Percentiles rank a stretch among this genome's conserved stretches.
Conservation (phyloP, 805 yeast species). For the Candida stauntonica region DNA sequence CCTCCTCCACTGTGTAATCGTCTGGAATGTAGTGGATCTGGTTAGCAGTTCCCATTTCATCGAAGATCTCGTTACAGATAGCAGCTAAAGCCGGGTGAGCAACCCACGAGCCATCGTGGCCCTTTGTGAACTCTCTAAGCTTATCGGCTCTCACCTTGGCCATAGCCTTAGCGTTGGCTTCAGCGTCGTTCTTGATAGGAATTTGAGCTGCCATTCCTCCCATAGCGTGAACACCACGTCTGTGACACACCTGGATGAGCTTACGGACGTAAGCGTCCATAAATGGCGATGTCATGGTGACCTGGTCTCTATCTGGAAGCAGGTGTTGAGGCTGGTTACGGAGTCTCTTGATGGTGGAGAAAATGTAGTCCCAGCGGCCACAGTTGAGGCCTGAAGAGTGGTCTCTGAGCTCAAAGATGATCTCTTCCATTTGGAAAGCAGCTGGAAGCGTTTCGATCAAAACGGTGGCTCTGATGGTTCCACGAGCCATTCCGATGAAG, state of each 20-base stretch:
- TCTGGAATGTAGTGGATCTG: conserved; percentile 52
- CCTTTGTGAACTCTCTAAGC: conserved; percentile 69
- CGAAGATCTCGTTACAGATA: conserved; percentile 67
- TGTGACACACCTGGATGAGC: conserved; percentile 69
- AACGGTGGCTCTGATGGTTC: conserved; percentile 77
- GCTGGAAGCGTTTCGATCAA: conserved; percentile 82
- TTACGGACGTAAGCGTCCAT: conserved; percentile 75
- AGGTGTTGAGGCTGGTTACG: conserved; percentile 64
- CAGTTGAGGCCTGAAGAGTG: conserved; percentile 81
- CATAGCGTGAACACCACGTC: conserved; percentile 79
- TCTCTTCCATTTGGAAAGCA: conserved; percentile 84
- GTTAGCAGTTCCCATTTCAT: conserved; percentile 80
- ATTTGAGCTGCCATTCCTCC: conserved; percentile 92
- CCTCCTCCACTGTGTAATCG: conserved; percentile 51
- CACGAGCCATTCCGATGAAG: conserved; percentile 60
- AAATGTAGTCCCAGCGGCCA: conserved; percentile 89
- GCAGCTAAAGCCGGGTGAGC: conserved; percentile 82
- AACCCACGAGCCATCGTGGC: conserved; percentile 89
- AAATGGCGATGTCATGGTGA: conserved; percentile 77
- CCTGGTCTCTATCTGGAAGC: conserved; percentile 75
- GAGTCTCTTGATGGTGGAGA: conserved; percentile 71
- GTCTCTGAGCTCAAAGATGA: conserved; percentile 67
- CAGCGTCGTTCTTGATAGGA: conserved; percentile 69
- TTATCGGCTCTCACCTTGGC: conserved; percentile 71
- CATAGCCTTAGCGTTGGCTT: conserved; percentile 62